These are phyloP conservation scores for Amylostereum chailletii DNA, from an alignment of 1,284 basidiomycete species.

Conservation along the genomic window DNA sequence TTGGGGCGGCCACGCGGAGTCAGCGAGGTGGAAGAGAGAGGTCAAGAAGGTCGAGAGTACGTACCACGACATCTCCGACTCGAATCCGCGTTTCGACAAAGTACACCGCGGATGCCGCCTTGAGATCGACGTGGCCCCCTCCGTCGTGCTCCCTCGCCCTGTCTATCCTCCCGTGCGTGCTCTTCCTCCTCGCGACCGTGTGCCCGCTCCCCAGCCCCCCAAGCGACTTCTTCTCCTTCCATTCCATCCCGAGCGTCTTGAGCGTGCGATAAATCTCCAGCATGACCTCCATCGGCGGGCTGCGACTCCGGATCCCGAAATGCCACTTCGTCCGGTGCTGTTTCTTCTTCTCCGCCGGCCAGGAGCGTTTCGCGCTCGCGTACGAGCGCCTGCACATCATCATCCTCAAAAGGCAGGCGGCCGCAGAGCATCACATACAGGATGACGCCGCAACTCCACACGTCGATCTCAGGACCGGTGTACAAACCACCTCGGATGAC, in stretches of 20 bases:
- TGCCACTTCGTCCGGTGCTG: slow-evolving; percentile 86
- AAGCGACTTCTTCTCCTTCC: slow-evolving; percentile 76
- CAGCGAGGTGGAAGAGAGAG: background rate
- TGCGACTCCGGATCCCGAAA: slow-evolving; percentile 92
- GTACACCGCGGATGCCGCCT: slow-evolving; percentile 71
- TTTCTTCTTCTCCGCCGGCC: slow-evolving; percentile 43
- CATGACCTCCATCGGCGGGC: slow-evolving; percentile 99
- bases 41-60: slow-evolving; percentile 19
- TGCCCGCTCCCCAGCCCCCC: slow-evolving; percentile 47
- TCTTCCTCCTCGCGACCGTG: slow-evolving; percentile 8
- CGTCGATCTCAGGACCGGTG: slow-evolving; percentile 92
- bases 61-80: slow-evolving; percentile 84
- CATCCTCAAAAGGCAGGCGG: slow-evolving; percentile 89
- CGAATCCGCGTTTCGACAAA: slow-evolving; percentile 92
- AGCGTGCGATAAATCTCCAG: slow-evolving; percentile 95
- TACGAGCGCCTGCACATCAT: slow-evolving; percentile 80
- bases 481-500: slow-evolving; percentile 91
- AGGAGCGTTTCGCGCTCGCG: slow-evolving; percentile 48
- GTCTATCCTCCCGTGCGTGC: slow-evolving; percentile 36
- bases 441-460: slow-evolving; percentile 96
- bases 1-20: background rate
- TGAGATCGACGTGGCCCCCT: slow-evolving; percentile 50
- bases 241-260: slow-evolving; percentile 93
- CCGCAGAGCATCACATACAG: slow-evolving; percentile 94
- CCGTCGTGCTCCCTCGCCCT: slow-evolving; percentile 61